These are phyloP conservation scores for Glycine tomentella DNA, from an alignment of 306 rosid genomes.

Conservation along the genomic window DNA sequence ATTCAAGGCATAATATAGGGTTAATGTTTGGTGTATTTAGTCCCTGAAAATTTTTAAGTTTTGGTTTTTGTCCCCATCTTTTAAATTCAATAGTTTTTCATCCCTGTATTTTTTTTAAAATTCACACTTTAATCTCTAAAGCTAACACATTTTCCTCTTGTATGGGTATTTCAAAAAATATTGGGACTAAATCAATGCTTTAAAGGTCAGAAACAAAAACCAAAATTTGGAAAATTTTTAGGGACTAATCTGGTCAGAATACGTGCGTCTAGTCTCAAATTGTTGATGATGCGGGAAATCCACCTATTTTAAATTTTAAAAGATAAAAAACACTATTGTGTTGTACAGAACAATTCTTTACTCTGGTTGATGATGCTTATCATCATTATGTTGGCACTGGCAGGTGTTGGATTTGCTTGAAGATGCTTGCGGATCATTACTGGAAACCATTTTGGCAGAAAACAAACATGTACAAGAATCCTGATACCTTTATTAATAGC, in stretches of 20 bases:
- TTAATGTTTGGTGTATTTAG: too few species aligned
- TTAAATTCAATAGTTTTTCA: too few species aligned
- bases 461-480: slow-evolving; percentile 61
- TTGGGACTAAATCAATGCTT: too few species aligned
- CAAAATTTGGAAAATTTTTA: too few species aligned
- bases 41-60: too few species aligned
- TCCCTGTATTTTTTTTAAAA: too few species aligned
- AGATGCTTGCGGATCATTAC: slow-evolving; percentile 88
- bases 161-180: too few species aligned
- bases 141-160: too few species aligned
- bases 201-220: too few species aligned
- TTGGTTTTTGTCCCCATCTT: too few species aligned
- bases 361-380: slow-evolving; percentile 53
- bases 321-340: neutral
- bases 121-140: too few species aligned
- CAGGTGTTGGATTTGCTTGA: slow-evolving; percentile 96
- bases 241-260: neutral
- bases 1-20: neutral
- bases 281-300: slow-evolving; percentile 15
- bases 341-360: neutral
- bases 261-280: neutral
- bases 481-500: slow-evolving; percentile 9
- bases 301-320: neutral
- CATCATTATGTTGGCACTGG: slow-evolving; percentile 30
- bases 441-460: slow-evolving; percentile 76